A percentile compares a stretch with the other conserved stretches of the same genome.
phyloP scores from a whole-genome alignment of 805 yeast genomes.

The Cyberlindnera amylophila region DNA sequence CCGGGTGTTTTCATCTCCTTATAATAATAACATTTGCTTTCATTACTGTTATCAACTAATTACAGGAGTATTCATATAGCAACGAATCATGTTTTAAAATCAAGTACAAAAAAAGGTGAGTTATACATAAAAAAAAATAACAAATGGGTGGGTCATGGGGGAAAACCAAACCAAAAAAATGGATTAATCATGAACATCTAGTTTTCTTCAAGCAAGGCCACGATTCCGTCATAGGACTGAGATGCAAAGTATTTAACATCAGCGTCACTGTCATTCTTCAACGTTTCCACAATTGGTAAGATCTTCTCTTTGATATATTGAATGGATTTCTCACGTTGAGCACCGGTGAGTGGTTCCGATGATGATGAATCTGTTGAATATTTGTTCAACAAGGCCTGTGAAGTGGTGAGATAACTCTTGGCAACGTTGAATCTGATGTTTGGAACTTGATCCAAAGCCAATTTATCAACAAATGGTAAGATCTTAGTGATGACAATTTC shows the following conservation, averaged over 20 bases:
- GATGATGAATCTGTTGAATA: slow-evolving; percentile 18
- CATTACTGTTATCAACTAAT: no score
- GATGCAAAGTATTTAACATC: slow-evolving; percentile 88
- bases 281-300: slow-evolving; percentile 58
- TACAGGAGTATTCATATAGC: no score
- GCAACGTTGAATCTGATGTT: slow-evolving; percentile 95
- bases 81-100: no score
- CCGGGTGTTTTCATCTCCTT: no score
- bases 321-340: slow-evolving; percentile 17
- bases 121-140: no score
- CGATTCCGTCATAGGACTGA: slow-evolving; percentile 46
- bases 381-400: slow-evolving; percentile 43
- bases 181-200: no score
- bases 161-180: no score
- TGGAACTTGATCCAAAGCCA: slow-evolving; percentile 82
- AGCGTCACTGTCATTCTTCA: slow-evolving; percentile 70
- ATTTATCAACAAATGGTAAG: slow-evolving; percentile 72
- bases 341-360: slow-evolving; percentile 12
- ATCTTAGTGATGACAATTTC: slow-evolving; percentile 58
- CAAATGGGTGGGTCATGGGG: no score
- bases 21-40: no score
- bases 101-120: no score
- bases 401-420: slow-evolving; percentile 64
- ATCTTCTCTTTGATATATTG: slow-evolving; percentile 48
- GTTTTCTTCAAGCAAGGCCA: slow-evolving; percentile 5